Evolutionary conservation across 306 rosid species (phyloP).

Genomic region (Begonia fuchsioides): DNA sequence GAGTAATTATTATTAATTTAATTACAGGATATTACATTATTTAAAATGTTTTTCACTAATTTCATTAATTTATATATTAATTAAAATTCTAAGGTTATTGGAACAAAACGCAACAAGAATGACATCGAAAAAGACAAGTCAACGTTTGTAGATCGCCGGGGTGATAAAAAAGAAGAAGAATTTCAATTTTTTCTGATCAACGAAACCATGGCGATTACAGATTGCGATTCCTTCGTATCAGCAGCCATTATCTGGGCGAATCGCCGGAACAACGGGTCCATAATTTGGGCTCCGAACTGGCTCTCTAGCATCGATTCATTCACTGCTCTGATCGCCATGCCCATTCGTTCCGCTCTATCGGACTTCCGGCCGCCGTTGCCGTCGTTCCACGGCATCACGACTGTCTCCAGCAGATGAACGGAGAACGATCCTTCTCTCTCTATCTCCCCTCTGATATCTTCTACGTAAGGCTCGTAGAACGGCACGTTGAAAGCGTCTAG

Average conservation of each 20-base stretch:
- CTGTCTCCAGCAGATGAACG: constrained; percentile 7
- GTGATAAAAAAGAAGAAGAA: too few relatives aligned
- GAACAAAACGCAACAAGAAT: too few relatives aligned
- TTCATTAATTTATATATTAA: too few relatives aligned
- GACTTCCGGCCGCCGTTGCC: not conserved
- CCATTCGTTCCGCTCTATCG: constrained; percentile 7
- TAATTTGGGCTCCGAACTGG: constrained; percentile 16
- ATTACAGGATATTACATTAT: too few relatives aligned
- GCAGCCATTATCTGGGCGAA: constrained; percentile 7
- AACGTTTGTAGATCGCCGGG: too few relatives aligned
- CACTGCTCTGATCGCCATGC: constrained; percentile 15
- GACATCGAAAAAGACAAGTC: too few relatives aligned
- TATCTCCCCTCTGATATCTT: constrained; percentile 26
- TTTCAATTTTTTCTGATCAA: not conserved
- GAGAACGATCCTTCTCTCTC: constrained; percentile 28
- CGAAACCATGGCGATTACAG: constrained; percentile 6
- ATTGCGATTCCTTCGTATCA: constrained; percentile 7
- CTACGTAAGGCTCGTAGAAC: constrained; percentile 11
- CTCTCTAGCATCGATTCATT: constrained; percentile 21
- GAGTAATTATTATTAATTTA: too few relatives aligned
- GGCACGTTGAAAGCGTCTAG: constrained; percentile 26
- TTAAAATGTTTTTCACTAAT: too few relatives aligned
- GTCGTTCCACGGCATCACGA: constrained; percentile 15
- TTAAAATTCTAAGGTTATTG: too few relatives aligned
- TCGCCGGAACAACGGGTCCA: constrained; percentile 25